phyloP scores from a whole-genome alignment of 768 basidiomycete genomes.

The Psilocybe subaeruginosa region DNA sequence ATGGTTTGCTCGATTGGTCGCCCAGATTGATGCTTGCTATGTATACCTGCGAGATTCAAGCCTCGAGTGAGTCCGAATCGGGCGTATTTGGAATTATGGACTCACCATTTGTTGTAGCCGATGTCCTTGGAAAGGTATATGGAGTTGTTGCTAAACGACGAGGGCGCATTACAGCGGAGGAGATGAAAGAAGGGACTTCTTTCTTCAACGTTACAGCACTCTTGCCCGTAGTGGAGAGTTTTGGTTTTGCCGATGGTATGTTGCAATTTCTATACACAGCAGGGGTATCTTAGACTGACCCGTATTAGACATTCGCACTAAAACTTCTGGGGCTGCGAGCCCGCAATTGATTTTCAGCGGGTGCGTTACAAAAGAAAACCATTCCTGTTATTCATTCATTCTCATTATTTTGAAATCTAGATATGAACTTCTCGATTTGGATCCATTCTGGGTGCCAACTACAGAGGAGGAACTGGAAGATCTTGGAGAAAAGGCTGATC shows the following conservation, averaged over 20 bases:
- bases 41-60: slow-evolving; percentile 99
- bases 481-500: slow-evolving; percentile 93
- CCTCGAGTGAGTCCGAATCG: slow-evolving; percentile 72
- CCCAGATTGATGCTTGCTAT: slow-evolving; percentile 96
- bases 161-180: slow-evolving; percentile 92
- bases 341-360: slow-evolving; percentile 98
- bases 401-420: slow-evolving; percentile 35
- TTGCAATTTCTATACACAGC: neutral
- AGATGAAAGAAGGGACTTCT: slow-evolving; percentile 97
- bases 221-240: slow-evolving; percentile 95
- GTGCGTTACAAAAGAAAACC: slow-evolving; percentile 40
- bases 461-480: slow-evolving; percentile 98
- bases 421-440: slow-evolving; percentile 91
- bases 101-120: slow-evolving; percentile 53
- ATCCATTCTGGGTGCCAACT: slow-evolving; percentile 98
- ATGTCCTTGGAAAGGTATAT: slow-evolving; percentile 97
- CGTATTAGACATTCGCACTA: slow-evolving; percentile 87
- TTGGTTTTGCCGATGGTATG: slow-evolving; percentile 95
- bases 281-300: neutral
- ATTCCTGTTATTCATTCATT: neutral
- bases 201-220: slow-evolving; percentile 93
- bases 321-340: slow-evolving; percentile 95
- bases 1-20: slow-evolving; percentile 94
- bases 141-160: slow-evolving; percentile 91
- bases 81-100: slow-evolving; percentile 11